Percentiles rank a stretch among this genome's conserved stretches.
phyloP scores from a whole-genome alignment of 805 yeast species.

The Candida odintsovae region DNA sequence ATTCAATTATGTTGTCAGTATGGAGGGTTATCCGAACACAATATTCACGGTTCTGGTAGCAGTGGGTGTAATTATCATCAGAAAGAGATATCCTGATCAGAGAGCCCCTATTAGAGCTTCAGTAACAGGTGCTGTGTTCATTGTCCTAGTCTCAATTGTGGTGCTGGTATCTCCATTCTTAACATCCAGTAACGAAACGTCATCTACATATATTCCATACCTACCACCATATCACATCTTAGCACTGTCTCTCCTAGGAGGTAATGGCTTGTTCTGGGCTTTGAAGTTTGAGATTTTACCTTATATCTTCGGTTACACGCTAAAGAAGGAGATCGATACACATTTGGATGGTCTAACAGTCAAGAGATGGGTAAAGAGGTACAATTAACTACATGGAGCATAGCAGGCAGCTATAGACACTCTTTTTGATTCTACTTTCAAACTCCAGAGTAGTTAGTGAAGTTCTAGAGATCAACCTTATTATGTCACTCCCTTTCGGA shows the following conservation, averaged over 20 bases:
- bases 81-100: slow-evolving; percentile 42
- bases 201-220: slow-evolving; percentile 1
- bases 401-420: not conserved
- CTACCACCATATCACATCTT: slow-evolving; percentile 34
- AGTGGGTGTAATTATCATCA: slow-evolving; percentile 49
- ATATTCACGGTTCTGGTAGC: slow-evolving; percentile 47
- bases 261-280: slow-evolving; percentile 52
- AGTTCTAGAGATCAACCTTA: not conserved
- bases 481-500: not conserved
- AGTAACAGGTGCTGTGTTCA: slow-evolving; percentile 39
- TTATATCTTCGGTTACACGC: slow-evolving; percentile 35
- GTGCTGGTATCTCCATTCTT: slow-evolving; percentile 43
- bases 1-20: slow-evolving; percentile 36
- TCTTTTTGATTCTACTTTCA: not conserved
- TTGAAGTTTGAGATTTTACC: slow-evolving; percentile 46
- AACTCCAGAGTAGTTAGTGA: too few species aligned
- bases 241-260: slow-evolving; percentile 34
- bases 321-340: slow-evolving; percentile 34
- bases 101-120: slow-evolving; percentile 49
- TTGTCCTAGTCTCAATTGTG: slow-evolving; percentile 41
- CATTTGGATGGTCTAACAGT: slow-evolving; percentile 55
- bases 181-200: slow-evolving; percentile 23
- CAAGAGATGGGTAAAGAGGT: slow-evolving; percentile 46
- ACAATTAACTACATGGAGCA: not conserved
- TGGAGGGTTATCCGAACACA: slow-evolving; percentile 43